phyloP scores from a whole-genome alignment of 192 early-diverging fungal genomes.

The Entophlyctis helioformis region DNA sequence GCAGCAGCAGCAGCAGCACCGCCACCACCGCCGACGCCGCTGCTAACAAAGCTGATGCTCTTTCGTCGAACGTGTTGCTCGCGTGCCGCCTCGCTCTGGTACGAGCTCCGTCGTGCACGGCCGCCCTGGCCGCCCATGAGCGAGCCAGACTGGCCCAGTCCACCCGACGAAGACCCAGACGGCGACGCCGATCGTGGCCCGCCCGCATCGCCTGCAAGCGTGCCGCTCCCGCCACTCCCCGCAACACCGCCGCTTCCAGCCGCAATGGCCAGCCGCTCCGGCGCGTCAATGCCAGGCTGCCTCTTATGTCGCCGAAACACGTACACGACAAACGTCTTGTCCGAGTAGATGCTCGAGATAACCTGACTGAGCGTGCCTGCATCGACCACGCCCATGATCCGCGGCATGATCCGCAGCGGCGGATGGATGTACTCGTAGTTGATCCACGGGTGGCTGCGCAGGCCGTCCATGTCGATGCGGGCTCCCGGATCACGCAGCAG shows the following conservation, averaged over 20 bases:
- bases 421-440: slow-evolving; percentile 40
- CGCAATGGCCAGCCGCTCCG: not conserved
- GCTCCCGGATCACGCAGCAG: slow-evolving; percentile 41
- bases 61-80: too few species aligned
- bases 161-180: too few species aligned
- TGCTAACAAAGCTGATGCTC: too few species aligned
- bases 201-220: too few species aligned
- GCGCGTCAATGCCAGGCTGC: slow-evolving; percentile 13
- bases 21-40: too few species aligned
- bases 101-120: too few species aligned
- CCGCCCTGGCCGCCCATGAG: too few species aligned
- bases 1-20: too few species aligned
- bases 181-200: too few species aligned
- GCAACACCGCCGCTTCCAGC: not conserved
- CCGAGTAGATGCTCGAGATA: slow-evolving; percentile 33
- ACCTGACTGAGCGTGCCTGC: slow-evolving; percentile 28
- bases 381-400: slow-evolving; percentile 22
- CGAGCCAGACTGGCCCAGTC: too few species aligned
- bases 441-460: slow-evolving; percentile 44
- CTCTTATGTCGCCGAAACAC: slow-evolving; percentile 28
- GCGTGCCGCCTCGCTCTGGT: too few species aligned
- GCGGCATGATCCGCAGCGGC: slow-evolving; percentile 22
- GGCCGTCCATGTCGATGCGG: slow-evolving; percentile 37
- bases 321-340: slow-evolving; percentile 30
- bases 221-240: too few species aligned